Base-by-base conservation (phyloP, 2,329 filamentous ascomycete species). In the Arthroderma sp. region DNA sequence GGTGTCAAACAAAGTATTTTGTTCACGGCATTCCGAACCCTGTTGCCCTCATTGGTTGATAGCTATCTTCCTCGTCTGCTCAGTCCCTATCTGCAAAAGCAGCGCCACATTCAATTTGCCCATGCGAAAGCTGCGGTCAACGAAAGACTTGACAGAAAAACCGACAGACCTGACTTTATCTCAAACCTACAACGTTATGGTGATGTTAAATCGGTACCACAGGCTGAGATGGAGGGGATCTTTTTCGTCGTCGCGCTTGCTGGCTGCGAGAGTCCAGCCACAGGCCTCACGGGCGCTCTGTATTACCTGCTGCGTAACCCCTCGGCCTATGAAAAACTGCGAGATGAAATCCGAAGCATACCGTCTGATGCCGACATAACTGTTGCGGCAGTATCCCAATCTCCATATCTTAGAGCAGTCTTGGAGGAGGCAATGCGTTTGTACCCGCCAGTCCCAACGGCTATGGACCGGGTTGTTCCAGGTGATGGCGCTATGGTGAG, bases 191-290 rank as follows among this genome's bases (percentile, higher is more conserved):
- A 68, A 6, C 48, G 52, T 3, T 54, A 61, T 44, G 58, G 61
- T 32, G 58, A 58, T 44, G 52, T 55, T 4, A 50, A 50, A 38
- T 50, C 48, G 1, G 50, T 61, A 50, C 54, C 54, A 3, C 42
- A 52, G 27, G 46, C 38, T 1, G 64, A 71, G 39, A 66, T 71
- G 55, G 56, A 66, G 15, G 47, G 58, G 0, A 67, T 66, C 42
- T 53, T 59, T 0, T 48, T 51, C 2, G 29, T 65, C 0, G 57
- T 70, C 32, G 67, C 70, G 51, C 43, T 65, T 5, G 69, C 66
- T 1, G 68, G 68, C 1, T 65, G 62, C 15, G 68, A 72, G 44
- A 70, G 69, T 0, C 66, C 66, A 0, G 68, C 68, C 0, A 68
- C 62, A 0, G 42, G 64, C 5, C 52, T 70, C 1, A 59, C 57